A percentile compares a stretch with the other conserved stretches of the same genome.
Conservation (phyloP, 1,284 basidiomycete species). For the Lentinus polychrous region DNA sequence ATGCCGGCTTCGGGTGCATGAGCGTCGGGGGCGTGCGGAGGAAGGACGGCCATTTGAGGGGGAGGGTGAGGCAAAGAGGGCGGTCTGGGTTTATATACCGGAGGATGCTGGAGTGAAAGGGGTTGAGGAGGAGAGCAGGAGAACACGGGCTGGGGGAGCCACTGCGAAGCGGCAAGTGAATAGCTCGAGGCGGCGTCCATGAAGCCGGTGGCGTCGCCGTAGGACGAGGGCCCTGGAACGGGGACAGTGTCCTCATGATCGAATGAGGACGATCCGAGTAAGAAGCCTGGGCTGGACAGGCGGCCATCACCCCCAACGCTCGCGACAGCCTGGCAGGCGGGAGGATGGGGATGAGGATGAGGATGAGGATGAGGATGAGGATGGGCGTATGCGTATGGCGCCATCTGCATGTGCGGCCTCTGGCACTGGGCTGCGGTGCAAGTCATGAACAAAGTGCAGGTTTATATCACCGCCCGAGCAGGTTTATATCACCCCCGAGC, state of each 20-base stretch:
- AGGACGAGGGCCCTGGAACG: slow-evolving; percentile 12
- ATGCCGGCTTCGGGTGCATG: neutral
- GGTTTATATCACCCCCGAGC: too few relatives aligned
- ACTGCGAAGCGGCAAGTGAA: slow-evolving; percentile 14
- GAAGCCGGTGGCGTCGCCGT: slow-evolving; percentile 13
- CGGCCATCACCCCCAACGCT: neutral
- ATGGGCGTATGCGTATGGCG: neutral
- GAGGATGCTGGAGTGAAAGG: too few relatives aligned
- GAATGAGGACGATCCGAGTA: slow-evolving; percentile 16
- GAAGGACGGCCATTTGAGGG: neutral
- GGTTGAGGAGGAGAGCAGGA: slow-evolving; percentile 8
- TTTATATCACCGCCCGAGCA: too few relatives aligned
- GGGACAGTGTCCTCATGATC: slow-evolving; percentile 1
- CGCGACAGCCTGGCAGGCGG: neutral
- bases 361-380: neutral
- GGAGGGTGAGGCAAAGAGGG: neutral
- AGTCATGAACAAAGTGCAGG: too few relatives aligned
- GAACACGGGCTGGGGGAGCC: slow-evolving; percentile 11
- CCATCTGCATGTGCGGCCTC: neutral
- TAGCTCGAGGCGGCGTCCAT: slow-evolving; percentile 15
- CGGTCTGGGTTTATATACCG: neutral
- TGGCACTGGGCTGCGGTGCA: too few relatives aligned
- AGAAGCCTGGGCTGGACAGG: slow-evolving; percentile 18
- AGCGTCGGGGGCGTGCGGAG: neutral
- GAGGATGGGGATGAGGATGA: neutral